Conservation (phyloP, 331 rosid species). For the Dryas integrifolia region DNA sequence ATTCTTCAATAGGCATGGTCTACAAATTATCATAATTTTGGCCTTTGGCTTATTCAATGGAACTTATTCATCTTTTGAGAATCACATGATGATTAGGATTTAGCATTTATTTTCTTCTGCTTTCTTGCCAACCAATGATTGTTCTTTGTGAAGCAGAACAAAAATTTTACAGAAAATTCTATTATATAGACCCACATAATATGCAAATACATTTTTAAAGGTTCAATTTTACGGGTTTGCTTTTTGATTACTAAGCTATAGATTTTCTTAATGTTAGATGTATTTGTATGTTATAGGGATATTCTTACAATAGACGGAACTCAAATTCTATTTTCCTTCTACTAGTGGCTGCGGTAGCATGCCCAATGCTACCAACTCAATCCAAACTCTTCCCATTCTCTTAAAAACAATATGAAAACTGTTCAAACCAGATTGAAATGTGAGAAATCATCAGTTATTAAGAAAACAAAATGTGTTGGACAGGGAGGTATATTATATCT, state of each 20-base stretch:
- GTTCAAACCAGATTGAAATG: not conserved
- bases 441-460: slow-evolving; percentile 10
- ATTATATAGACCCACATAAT: no score
- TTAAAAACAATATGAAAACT: not conserved
- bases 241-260: no score
- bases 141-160: not conserved
- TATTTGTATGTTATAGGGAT: no score
- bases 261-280: no score
- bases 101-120: not conserved
- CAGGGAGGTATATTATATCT: slow-evolving; percentile 7
- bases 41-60: not conserved
- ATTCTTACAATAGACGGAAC: not conserved
- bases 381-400: not conserved
- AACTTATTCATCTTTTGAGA: not conserved
- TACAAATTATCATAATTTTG: slow-evolving; percentile 1
- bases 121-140: slow-evolving; percentile 5
- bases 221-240: no score
- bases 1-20: not conserved
- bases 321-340: not conserved
- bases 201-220: no score
- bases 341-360: not conserved
- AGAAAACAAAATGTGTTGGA: not conserved
- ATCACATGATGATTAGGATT: not conserved
- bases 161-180: not conserved
- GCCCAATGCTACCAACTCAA: not conserved